Evolutionary conservation across 1,139 yeast genomes (phyloP), one percentile per base, ranked within the genome.

Genomic region (Scheffersomyces parashehatae): DNA sequence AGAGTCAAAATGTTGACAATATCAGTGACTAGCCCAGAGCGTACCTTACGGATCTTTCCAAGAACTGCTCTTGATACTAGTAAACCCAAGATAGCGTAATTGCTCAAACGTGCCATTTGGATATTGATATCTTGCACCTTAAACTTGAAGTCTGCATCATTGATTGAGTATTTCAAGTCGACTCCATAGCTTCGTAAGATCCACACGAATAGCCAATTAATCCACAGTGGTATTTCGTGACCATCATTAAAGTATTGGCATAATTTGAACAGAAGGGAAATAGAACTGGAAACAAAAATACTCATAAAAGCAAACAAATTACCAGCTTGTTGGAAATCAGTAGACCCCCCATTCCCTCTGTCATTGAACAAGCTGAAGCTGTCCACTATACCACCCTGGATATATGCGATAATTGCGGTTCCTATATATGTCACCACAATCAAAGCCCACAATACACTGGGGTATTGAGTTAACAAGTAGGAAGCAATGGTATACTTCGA

Each of bases 161-260:
- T 43, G 9, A 41, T 35, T 5, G 45, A 37, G 12, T 30, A 40
- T 3, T 36, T 28, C 10, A 54, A 32, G 32, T 46, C 47, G 7
- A 43, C 37, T 5, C 64, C 60, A 43, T 66, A 61, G 0, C 64
- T 52, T 5, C 59, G 58, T 36, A 67, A 54, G 7, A 70, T 53
- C 64, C 68, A 70, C 3, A 46, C 51, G n/a, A 74, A 59, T 7
- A 69, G 49, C 40, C 55, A 53, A 3, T 56, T 52, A 3, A 77
- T 46, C 56, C 70, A 55, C 1, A 30, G 16, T 0, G 88, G 87
- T 1, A 81, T 59, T 0, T 45, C 44, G 41, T 79, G 78, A 0
- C 85, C 87, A 50, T 83, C 82, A 24, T 75, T 75, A 41, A 64
- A 61, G 30, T 78, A 81, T 62, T 81, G 83, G 34, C 75, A 64